Percentiles rank a stretch among this genome's conserved stretches.
These are phyloP conservation scores for Amanita exitialis DNA, from an alignment of 768 basidiomycete species.

Conservation along the genomic window DNA sequence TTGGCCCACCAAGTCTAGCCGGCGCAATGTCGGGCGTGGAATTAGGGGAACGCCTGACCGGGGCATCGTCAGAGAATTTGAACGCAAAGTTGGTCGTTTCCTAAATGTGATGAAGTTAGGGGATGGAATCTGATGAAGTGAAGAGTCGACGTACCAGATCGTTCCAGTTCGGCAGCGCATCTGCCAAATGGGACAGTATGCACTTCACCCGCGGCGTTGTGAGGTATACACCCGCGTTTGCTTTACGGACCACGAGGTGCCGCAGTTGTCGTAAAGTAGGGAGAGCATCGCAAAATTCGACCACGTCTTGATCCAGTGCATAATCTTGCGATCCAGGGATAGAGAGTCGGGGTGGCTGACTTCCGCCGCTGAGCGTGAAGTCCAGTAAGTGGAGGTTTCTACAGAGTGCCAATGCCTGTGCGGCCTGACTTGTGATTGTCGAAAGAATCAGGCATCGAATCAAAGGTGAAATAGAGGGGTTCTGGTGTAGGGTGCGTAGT, in stretches of 20 bases:
- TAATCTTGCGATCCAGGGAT: slow-evolving; percentile 4
- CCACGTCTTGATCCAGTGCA: slow-evolving; percentile 15
- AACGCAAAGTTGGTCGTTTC: slow-evolving; percentile 45
- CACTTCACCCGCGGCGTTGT: slow-evolving; percentile 36
- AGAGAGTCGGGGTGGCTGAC: slow-evolving; percentile 18
- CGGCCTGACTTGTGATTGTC: slow-evolving; percentile 12
- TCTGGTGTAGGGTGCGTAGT: slow-evolving; percentile 23
- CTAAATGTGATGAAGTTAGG: slow-evolving; percentile 19
- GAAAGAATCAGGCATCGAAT: slow-evolving; percentile 17
- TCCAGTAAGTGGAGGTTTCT: slow-evolving; percentile 20
- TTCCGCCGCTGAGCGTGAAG: slow-evolving; percentile 25
- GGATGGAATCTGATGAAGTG: slow-evolving; percentile 1
- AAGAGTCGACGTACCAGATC: slow-evolving; percentile 31
- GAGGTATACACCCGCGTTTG: slow-evolving; percentile 35
- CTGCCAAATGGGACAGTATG: slow-evolving; percentile 35
- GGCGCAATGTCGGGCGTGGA: not conserved
- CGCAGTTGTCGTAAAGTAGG: slow-evolving; percentile 23
- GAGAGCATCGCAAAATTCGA: slow-evolving; percentile 32
- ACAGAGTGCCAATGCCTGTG: slow-evolving; percentile 24
- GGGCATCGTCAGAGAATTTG: slow-evolving; percentile 40
- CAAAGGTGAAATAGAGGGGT: slow-evolving; percentile 26
- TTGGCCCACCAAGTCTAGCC: slow-evolving; percentile 15
- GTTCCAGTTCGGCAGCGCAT: slow-evolving; percentile 31
- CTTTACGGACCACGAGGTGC: slow-evolving; percentile 45
- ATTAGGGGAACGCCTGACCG: slow-evolving; percentile 11